Conservation (phyloP, 2,329 filamentous ascomycete species). For the Stylonectria norvegica region DNA sequence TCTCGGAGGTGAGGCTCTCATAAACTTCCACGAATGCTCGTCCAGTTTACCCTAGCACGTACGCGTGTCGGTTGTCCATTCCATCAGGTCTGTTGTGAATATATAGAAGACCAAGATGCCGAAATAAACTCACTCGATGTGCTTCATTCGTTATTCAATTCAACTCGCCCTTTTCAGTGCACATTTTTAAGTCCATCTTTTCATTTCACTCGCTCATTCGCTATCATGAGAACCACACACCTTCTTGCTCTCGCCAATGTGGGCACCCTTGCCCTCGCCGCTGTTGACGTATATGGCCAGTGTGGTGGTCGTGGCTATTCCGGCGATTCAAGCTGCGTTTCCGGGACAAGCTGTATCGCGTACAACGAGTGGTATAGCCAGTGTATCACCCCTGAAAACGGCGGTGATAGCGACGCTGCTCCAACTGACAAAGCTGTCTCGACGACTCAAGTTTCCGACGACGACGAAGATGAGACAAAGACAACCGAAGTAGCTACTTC, state of each 20-base stretch:
- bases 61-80: too few relatives aligned
- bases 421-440: slow-evolving; percentile 6
- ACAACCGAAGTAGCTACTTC: not conserved
- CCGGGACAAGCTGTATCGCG: slow-evolving; percentile 13
- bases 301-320: slow-evolving; percentile 15
- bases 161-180: not conserved
- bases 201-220: not conserved
- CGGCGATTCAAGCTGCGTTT: slow-evolving; percentile 14
- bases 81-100: too few relatives aligned
- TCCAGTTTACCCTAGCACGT: too few relatives aligned
- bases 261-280: slow-evolving; percentile 14
- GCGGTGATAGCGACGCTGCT: not conserved
- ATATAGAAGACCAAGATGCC: too few relatives aligned
- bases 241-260: slow-evolving; percentile 20
- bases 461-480: not conserved
- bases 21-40: not conserved
- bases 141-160: not conserved
- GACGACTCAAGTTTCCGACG: slow-evolving; percentile 2
- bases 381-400: slow-evolving; percentile 11
- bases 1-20: not conserved
- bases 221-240: slow-evolving; percentile 14
- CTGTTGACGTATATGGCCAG: slow-evolving; percentile 17
- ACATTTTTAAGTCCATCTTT: not conserved
- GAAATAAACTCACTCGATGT: too few relatives aligned
- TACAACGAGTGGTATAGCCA: slow-evolving; percentile 22